Conservation (phyloP, 2,329 filamentous ascomycete genomes). For the Phialocephala sp. region DNA sequence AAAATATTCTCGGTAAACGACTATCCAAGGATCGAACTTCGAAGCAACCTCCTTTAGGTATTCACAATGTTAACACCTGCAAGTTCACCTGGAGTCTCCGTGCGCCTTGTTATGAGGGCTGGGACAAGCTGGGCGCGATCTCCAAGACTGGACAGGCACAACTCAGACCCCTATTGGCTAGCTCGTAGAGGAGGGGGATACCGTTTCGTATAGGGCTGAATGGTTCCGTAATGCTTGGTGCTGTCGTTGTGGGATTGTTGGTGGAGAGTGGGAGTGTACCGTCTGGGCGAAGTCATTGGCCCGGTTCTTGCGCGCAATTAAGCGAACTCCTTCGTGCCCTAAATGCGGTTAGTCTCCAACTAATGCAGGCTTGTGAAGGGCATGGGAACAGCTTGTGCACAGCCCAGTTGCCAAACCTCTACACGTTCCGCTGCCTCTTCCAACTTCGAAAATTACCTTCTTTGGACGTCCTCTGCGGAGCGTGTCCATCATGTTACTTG, state of each 20-base stretch:
- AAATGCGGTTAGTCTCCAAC: slow-evolving; percentile 4
- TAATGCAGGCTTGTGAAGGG: neutral
- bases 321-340: slow-evolving; percentile 15
- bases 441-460: slow-evolving; percentile 20
- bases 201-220: neutral
- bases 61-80: neutral
- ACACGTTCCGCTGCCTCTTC: neutral
- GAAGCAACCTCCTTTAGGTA: slow-evolving; percentile 3
- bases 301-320: neutral
- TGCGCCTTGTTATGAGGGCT: neutral
- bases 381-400: neutral
- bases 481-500: neutral
- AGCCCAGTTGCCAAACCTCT: neutral
- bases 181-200: neutral
- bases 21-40: neutral
- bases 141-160: neutral
- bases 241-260: neutral
- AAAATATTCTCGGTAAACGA: too few species aligned
- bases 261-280: too few species aligned
- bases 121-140: neutral
- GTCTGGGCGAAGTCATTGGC: too few species aligned
- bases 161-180: neutral
- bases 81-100: neutral
- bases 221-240: neutral
- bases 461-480: slow-evolving; percentile 10